Evolutionary conservation across 805 yeast species (phyloP), one percentile per base, ranked within the genome.

Genomic region (Hanseniaspora vineae): DNA sequence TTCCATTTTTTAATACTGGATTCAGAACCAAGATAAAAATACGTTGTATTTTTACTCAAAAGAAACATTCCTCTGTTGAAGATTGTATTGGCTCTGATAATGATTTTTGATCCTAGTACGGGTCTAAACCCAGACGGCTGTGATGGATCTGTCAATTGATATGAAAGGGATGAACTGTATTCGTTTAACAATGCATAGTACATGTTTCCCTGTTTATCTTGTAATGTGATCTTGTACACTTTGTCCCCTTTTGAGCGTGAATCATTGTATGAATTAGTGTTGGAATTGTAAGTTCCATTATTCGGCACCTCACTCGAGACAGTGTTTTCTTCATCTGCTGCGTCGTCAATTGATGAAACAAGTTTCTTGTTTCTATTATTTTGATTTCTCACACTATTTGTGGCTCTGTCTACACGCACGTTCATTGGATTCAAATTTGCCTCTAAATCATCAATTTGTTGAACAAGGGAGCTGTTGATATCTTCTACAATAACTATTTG

Each of bases 401-500:
- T 61, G 8, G 58, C 53, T 15, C 52, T 52, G 44, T 59, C 57
- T 42, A 80, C 59, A 23, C 81, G 62, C 59, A 81, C 75, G 79
- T n/a, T 68, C 70, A 51, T 75, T 1, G 79, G 77, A 54, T 81
- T 79, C n/a, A 73, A 63, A 45, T 65, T 61, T 33, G 71, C 71
- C 19, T 64, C 65, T 60, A 83, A 65, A 6, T 70, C 73, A 51
- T 82, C 90, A 2, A 80, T 55, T 52, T 76, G 78, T n/a, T 67
- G 61, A 18, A 75, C 57, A 18, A 66, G 64, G 0, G 87, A 76
- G 31, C 61, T 67, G 6, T 80, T 66, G 1, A 76, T 66, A 61
- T 81, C 79, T 53, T 70, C 71, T 0, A 81, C 57, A 52, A 74
- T 74, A 1, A 80, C 66, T 1, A 84, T 72, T 57, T 78, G 79